Conservation (phyloP, 768 basidiomycete genomes). For the Serendipita sp. region DNA sequence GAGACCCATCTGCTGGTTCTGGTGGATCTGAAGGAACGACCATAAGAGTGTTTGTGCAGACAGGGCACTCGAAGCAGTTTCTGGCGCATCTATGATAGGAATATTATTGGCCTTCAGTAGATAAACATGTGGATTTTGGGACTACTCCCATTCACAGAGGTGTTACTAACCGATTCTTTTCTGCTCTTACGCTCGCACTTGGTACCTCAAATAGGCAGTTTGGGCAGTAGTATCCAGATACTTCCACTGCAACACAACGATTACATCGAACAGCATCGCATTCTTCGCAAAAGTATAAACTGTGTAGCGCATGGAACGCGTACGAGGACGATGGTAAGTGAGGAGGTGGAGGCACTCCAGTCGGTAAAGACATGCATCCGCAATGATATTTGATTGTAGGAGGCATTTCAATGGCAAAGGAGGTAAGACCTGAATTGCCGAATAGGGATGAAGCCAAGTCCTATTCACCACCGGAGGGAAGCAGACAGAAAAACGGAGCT, state of each 20-base stretch:
- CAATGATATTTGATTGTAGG: slow-evolving; percentile 23
- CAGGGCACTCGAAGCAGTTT: slow-evolving; percentile 94
- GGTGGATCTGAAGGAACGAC: slow-evolving; percentile 80
- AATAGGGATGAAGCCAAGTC: too few species aligned
- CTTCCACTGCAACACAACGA: slow-evolving; percentile 80
- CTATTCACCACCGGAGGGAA: too few species aligned
- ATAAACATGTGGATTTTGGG: background rate
- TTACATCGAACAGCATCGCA: slow-evolving; percentile 93
- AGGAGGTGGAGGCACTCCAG: slow-evolving; percentile 52
- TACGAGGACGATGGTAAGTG: slow-evolving; percentile 61
- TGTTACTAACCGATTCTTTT: slow-evolving; percentile 68
- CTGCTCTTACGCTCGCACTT: slow-evolving; percentile 91
- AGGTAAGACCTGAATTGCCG: too few species aligned
- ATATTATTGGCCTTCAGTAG: slow-evolving; percentile 3
- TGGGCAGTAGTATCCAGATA: slow-evolving; percentile 95
- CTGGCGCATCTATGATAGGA: slow-evolving; percentile 64
- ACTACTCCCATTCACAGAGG: background rate
- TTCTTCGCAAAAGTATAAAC: slow-evolving; percentile 95
- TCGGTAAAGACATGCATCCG: slow-evolving; percentile 18
- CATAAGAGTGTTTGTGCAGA: slow-evolving; percentile 75
- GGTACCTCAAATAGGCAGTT: slow-evolving; percentile 98
- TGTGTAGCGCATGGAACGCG: slow-evolving; percentile 69
- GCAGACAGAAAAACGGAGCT: too few species aligned
- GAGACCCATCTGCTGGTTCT: slow-evolving; percentile 28
- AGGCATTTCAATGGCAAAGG: background rate